Percentiles rank a stretch among this genome's conserved stretches.
Conservation (phyloP, 2,329 filamentous ascomycete genomes). For the Microsporum canis region DNA sequence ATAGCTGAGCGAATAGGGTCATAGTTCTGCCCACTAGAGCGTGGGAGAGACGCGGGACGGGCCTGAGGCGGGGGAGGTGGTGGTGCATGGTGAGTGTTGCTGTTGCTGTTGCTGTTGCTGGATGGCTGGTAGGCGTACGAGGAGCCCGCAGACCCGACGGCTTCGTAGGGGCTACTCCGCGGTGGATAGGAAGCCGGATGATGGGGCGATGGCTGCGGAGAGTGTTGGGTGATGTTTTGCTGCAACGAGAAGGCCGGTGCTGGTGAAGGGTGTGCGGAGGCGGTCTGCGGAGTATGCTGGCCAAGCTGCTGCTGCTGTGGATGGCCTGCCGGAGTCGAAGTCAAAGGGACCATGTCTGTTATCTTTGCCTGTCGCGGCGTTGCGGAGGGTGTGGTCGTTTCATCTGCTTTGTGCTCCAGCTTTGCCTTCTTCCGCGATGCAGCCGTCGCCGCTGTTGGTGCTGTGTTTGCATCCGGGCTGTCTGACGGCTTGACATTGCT, state of each 20-base stretch:
- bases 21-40: constrained; percentile 71
- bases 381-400: constrained; percentile 13
- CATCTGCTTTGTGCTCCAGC: constrained; percentile 25
- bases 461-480: constrained; percentile 15
- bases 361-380: constrained; percentile 30
- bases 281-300: neutral
- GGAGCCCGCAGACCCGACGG: neutral
- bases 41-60: constrained; percentile 32
- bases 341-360: constrained; percentile 28
- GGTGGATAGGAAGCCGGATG: constrained; percentile 9
- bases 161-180: neutral
- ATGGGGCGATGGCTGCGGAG: constrained; percentile 6
- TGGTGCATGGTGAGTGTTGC: neutral
- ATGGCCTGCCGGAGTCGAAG: constrained; percentile 11
- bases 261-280: constrained; percentile 11
- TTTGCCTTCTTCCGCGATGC: constrained; percentile 40
- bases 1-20: constrained; percentile 70
- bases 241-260: neutral
- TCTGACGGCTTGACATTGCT: constrained; percentile 21
- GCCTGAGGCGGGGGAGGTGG: constrained; percentile 8
- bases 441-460: constrained; percentile 9
- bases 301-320: neutral
- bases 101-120: constrained; percentile 6
- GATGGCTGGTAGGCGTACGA: constrained; percentile 2
- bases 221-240: constrained; percentile 10